Evolutionary conservation across 148 eudicot species (phyloP).

Genomic region (Salicornia ramosissima): DNA sequence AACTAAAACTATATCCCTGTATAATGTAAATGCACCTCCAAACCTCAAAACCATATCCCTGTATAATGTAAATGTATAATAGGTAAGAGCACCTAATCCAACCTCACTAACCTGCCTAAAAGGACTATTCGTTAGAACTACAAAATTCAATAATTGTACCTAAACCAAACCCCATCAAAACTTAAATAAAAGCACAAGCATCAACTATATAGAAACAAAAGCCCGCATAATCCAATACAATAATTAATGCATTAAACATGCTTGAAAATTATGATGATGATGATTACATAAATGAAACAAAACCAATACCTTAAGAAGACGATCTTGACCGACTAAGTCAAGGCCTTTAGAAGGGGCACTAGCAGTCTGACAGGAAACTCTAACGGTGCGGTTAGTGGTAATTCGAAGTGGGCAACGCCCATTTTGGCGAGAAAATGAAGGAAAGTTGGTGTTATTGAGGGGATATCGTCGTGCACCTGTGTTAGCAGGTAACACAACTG

Average conservation of each 20-base stretch:
- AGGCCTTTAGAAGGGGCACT: conserved; percentile 31
- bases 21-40: background rate
- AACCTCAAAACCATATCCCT: background rate
- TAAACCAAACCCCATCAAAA: background rate
- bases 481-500: conserved; percentile 16
- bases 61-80: background rate
- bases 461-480: conserved; percentile 5
- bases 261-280: no score
- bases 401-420: conserved; percentile 1
- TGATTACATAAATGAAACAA: no score
- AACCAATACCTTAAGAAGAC: conserved; percentile 51
- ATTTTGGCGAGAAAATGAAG: conserved; percentile 19
- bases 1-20: no score
- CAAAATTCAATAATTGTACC: background rate
- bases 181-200: background rate
- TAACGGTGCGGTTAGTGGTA: conserved; percentile 8
- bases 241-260: background rate
- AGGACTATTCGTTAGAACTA: background rate
- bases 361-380: conserved; percentile 35
- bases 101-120: no score
- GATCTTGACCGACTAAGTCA: conserved; percentile 54
- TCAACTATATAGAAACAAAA: background rate
- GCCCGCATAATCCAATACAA: background rate
- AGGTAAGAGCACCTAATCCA: no score
- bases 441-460: conserved; percentile 7